Conservation (phyloP, 2,329 filamentous ascomycete genomes). For the Pseudogymnoascus verrucosus region DNA sequence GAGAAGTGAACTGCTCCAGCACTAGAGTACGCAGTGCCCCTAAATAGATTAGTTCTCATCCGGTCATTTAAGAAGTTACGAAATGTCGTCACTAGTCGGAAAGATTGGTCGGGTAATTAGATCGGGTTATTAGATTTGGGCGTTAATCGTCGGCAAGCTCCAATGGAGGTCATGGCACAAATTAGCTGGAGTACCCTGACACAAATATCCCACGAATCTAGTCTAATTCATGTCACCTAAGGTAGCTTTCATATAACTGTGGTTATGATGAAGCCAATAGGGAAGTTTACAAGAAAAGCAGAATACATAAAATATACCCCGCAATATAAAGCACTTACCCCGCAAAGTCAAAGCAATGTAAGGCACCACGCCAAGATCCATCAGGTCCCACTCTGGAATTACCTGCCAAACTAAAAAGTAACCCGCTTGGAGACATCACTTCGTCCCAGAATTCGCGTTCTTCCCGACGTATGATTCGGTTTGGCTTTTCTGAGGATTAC, state of each 20-base stretch:
- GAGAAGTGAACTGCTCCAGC: not conserved
- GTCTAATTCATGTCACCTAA: not conserved
- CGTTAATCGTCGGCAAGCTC: not conserved
- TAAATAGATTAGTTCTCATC: not conserved
- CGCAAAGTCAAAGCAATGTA: not conserved
- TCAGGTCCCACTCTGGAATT: not conserved
- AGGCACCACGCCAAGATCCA: not conserved
- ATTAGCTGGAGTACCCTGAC: not conserved
- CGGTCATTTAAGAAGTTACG: not conserved
- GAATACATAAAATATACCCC: not conserved
- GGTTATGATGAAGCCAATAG: not conserved
- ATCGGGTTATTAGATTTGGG: not conserved
- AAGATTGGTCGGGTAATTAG: not conserved
- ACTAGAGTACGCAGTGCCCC: not conserved
- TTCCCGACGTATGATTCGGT: not conserved
- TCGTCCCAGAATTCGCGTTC: not conserved
- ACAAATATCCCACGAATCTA: not conserved
- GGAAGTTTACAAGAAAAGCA: not conserved
- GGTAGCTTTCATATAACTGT: not conserved
- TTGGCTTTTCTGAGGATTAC: not conserved
- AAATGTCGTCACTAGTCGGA: not conserved
- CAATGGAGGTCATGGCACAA: too few species aligned
- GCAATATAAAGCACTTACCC: not conserved
- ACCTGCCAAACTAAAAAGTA: not conserved
- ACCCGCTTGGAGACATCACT: not conserved